Percentiles rank a stretch among this genome's conserved stretches.
Conservation (phyloP, 768 basidiomycete genomes). For the Hygrocybe coccinea region DNA sequence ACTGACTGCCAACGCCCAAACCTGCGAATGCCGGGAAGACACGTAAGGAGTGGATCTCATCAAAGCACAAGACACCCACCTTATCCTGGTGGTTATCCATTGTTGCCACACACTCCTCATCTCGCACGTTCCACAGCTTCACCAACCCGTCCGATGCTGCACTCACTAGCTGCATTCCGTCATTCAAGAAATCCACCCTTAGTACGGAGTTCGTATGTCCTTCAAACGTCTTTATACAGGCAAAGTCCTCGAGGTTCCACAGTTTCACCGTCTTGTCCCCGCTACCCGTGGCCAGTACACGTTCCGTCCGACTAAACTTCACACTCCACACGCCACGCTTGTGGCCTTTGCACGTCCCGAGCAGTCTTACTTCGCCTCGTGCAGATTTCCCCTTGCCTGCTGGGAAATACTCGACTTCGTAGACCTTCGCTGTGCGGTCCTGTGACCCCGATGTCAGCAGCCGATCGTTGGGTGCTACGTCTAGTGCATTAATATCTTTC, state of each 20-base stretch:
- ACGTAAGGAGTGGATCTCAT: too few species aligned
- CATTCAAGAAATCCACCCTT: constrained; percentile 83
- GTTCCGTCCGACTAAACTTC: constrained; percentile 77
- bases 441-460: constrained; percentile 92
- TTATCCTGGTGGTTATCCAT: constrained; percentile 98
- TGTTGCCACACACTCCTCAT: constrained; percentile 83
- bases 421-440: constrained; percentile 91
- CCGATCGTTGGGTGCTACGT: constrained; percentile 84
- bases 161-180: constrained; percentile 82
- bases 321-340: constrained; percentile 96
- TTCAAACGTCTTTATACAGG: constrained; percentile 94
- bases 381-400: constrained; percentile 39
- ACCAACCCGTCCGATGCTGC: constrained; percentile 92
- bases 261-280: constrained; percentile 93
- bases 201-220: constrained; percentile 97
- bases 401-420: constrained; percentile 58
- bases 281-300: constrained; percentile 86
- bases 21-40: constrained; percentile 43
- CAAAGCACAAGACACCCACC: constrained; percentile 51
- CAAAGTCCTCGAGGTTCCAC: constrained; percentile 91
- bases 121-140: constrained; percentile 89
- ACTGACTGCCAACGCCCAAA: constrained; percentile 92
- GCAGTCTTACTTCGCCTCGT: constrained; percentile 64
- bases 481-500: constrained; percentile 97
- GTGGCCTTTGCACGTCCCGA: constrained; percentile 93